Base-by-base conservation (phyloP, 495 filamentous ascomycete genomes). In the Talaromyces stipitatus region DNA sequence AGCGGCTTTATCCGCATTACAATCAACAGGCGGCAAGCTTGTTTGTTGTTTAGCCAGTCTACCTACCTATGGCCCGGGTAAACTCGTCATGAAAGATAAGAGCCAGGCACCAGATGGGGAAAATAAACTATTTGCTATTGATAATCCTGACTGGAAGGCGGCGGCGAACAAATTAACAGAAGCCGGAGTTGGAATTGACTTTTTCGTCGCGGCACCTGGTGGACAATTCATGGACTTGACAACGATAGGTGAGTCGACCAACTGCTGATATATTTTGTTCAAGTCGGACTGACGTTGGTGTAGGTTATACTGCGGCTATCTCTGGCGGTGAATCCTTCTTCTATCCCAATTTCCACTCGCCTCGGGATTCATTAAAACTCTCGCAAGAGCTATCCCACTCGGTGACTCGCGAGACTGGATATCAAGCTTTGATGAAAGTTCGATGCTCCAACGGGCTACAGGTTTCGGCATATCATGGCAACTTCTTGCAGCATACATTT, bases 351-450 rank as follows among this genome's bases (percentile, higher is more conserved):
- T 99, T 95, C 76, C 84, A 95, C 56, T 83, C 85, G 11, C 89
- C 88, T 4, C 82, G 94, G 12, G 94, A 99, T 67, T 81, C 84
- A 29, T 75, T 86, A 56, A 94, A 91, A 72, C 76, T 97, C n/a
- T 85, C 82, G 3, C 79, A 87, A 38, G 94, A 99, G 69, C 80
- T 99, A 61, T 81, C 84, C 55, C 94, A 97, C 64, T 85, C 88
- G 6, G 83, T 96, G n/a, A 90, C 84, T 2, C 79, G 94, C 58
- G 92, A 97, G 67, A 95, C 92, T 16, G 94, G 94, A 26, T 99
- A 92, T 66, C 92, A 97, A 72, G 90, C 91, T 7, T 79, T 97
- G 62, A 94, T 99, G 91, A 99, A 99, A 77, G 94, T 97, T 53
- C 87, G 94, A 45, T 99, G 94, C 72, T 96, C 91, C 7, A 97